Percentiles rank a stretch among this genome's conserved stretches.
Evolutionary conservation across 2,329 filamentous ascomycete genomes (phyloP).

Genomic region (Cyphellophora attinorum): DNA sequence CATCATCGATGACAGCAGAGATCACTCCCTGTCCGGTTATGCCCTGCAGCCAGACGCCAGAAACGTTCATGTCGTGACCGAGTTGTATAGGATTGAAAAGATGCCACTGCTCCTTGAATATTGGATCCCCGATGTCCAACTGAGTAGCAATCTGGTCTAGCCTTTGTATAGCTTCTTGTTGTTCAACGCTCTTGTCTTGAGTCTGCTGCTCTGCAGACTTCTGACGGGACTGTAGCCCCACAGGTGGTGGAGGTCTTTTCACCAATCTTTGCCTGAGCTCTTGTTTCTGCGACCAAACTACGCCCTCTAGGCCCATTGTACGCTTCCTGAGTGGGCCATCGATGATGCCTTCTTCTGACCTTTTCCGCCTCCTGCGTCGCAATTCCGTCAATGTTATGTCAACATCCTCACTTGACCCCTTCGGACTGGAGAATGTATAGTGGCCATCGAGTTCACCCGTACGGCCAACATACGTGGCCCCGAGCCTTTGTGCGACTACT

Average conservation of each 20-base stretch:
- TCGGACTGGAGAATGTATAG: constrained; percentile 70
- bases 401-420: constrained; percentile 45
- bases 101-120: constrained; percentile 94
- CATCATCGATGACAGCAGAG: constrained; percentile 92
- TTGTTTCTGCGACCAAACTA: constrained; percentile 75
- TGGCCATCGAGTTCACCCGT: constrained; percentile 71
- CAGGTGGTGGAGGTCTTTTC: constrained; percentile 39
- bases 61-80: constrained; percentile 95
- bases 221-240: constrained; percentile 8
- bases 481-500: constrained; percentile 62
- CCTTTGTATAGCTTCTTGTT: constrained; percentile 42
- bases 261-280: constrained; percentile 51
- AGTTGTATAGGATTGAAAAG: constrained; percentile 70
- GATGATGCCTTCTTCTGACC: background rate
- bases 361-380: constrained; percentile 43
- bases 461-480: constrained; percentile 69
- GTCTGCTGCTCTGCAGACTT: constrained; percentile 3
- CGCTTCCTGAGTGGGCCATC: background rate
- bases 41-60: constrained; percentile 79
- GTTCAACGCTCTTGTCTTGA: constrained; percentile 21
- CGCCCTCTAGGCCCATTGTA: constrained; percentile 56
- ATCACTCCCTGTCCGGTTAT: constrained; percentile 83
- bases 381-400: constrained; percentile 42
- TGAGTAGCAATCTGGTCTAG: constrained; percentile 53
- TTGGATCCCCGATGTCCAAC: constrained; percentile 77